A percentile compares a stretch with the other conserved stretches of the same genome.
phyloP scores from a whole-genome alignment of 2,329 filamentous ascomycete genomes.

The Talaromyces funiculosus region DNA sequence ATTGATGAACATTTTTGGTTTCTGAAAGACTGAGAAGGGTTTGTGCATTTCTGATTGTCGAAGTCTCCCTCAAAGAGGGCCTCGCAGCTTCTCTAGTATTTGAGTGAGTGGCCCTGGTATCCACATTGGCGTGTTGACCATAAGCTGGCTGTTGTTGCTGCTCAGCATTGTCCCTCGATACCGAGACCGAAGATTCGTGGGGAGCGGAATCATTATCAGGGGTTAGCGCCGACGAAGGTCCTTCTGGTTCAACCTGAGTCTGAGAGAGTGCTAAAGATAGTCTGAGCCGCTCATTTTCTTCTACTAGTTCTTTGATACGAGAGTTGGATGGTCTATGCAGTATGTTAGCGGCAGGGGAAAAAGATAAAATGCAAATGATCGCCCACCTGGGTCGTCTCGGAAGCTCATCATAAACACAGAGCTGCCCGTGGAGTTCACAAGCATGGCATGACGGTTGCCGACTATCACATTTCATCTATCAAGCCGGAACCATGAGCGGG shows the following conservation, averaged over 20 bases:
- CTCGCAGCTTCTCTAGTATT: background rate
- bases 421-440: conserved; percentile 18
- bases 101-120: background rate
- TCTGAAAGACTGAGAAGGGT: conserved; percentile 9
- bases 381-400: conserved; percentile 8
- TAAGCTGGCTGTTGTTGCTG: background rate
- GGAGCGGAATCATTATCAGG: background rate
- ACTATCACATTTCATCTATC: conserved; percentile 14
- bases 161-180: background rate
- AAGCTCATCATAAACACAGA: conserved; percentile 11
- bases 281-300: conserved; percentile 18
- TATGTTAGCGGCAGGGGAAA: background rate
- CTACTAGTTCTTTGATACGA: conserved; percentile 20
- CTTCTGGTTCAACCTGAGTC: background rate
- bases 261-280: conserved; percentile 15
- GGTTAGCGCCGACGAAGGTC: background rate
- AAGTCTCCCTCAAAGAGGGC: background rate
- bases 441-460: conserved; percentile 13
- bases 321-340: conserved; percentile 16
- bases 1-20: conserved; percentile 35
- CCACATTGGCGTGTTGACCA: background rate
- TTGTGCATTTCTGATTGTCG: background rate
- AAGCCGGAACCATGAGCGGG: background rate
- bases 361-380: background rate
- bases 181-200: background rate